A percentile compares a stretch with the other conserved stretches of the same genome.
phyloP scores from a whole-genome alignment of 306 rosid genomes.

The Lathyrus sativus region DNA sequence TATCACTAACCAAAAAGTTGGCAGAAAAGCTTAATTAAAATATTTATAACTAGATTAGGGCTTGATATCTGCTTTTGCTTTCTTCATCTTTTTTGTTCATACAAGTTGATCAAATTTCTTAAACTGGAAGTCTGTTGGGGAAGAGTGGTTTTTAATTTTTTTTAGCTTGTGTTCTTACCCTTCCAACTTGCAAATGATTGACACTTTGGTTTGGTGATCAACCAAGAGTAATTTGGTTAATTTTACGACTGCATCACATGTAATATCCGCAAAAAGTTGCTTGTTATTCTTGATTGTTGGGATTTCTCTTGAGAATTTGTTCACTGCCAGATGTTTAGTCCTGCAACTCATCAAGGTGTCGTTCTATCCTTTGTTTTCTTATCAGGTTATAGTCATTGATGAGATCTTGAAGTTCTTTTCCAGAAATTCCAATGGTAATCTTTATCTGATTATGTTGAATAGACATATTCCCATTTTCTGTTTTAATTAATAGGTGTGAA shows the following conservation, averaged over 20 bases:
- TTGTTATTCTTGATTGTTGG: slow-evolving; percentile 22
- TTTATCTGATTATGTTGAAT: slow-evolving; percentile 35
- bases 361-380: slow-evolving; percentile 26
- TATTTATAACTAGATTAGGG: slow-evolving; percentile 6
- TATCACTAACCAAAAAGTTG: neutral
- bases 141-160: neutral
- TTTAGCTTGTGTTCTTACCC: neutral
- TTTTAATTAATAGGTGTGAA: neutral
- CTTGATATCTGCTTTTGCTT: too few relatives aligned
- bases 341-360: slow-evolving; percentile 29
- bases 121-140: too few relatives aligned
- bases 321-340: slow-evolving; percentile 11
- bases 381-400: slow-evolving; percentile 84
- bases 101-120: too few relatives aligned
- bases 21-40: slow-evolving; percentile 9
- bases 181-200: neutral
- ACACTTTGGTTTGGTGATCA: slow-evolving; percentile 2
- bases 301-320: slow-evolving; percentile 1
- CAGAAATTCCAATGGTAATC: slow-evolving; percentile 69
- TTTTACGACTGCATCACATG: slow-evolving; percentile 16
- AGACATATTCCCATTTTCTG: neutral
- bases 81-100: too few relatives aligned
- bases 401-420: slow-evolving; percentile 93
- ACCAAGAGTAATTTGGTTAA: neutral
- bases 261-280: neutral